Evolutionary conservation across 768 basidiomycete species (phyloP).

Genomic region (Mycena galericulata): DNA sequence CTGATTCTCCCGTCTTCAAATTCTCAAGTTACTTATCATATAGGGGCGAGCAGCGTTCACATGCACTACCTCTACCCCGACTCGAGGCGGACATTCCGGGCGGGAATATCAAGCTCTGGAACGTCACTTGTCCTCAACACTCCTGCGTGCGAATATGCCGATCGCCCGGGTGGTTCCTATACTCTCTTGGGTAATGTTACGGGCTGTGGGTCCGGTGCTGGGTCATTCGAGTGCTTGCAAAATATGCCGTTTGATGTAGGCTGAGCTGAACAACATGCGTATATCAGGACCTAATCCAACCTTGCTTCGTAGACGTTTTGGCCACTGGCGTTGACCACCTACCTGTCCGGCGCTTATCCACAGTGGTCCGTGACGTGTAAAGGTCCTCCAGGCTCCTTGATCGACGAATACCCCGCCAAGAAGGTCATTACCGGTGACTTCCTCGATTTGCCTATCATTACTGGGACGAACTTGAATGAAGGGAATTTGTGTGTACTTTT

Average conservation of each 20-base stretch:
- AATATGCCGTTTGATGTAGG: conserved; percentile 15
- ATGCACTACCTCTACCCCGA: too few species aligned
- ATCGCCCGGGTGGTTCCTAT: conserved; percentile 4
- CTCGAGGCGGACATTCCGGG: neutral
- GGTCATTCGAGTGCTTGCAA: too few species aligned
- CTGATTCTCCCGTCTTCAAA: neutral
- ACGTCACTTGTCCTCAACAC: conserved; percentile 1
- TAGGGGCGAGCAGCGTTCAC: conserved; percentile 5
- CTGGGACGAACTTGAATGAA: too few species aligned
- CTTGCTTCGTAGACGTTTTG: too few species aligned
- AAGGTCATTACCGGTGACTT: too few species aligned
- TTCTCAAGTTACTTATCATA: neutral
- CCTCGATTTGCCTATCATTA: too few species aligned
- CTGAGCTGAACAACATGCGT: neutral
- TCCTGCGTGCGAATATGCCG: too few species aligned
- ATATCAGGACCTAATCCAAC: neutral
- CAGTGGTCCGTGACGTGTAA: conserved; percentile 1
- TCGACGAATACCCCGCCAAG: too few species aligned
- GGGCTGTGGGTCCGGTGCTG: neutral
- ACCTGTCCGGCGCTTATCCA: neutral
- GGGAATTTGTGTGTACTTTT: too few species aligned
- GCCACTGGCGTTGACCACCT: neutral
- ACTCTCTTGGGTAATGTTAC: conserved; percentile 5
- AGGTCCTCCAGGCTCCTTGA: too few species aligned
- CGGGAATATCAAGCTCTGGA: conserved; percentile 4